A percentile compares a stretch with the other conserved stretches of the same genome.
phyloP scores from a whole-genome alignment of 331 rosid species.

The Prunus yedoensis region DNA sequence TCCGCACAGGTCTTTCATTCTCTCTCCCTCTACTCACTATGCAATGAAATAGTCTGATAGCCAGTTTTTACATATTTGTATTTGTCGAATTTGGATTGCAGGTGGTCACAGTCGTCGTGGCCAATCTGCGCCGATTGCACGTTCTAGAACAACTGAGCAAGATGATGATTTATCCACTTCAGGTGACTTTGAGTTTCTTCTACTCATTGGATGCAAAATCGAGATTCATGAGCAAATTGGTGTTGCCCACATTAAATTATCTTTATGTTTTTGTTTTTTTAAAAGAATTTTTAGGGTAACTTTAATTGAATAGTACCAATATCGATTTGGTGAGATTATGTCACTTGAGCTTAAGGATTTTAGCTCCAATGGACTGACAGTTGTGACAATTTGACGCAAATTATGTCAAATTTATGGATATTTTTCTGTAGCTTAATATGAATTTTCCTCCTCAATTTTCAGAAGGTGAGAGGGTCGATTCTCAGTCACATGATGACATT shows the following conservation, averaged over 20 bases:
- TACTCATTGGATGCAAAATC: not conserved
- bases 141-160: conserved; percentile 49
- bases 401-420: not conserved
- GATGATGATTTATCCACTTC: conserved; percentile 43
- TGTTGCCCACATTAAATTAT: not conserved
- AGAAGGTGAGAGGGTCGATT: conserved; percentile 46
- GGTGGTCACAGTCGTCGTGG: conserved; percentile 40
- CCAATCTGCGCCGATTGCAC: conserved; percentile 32
- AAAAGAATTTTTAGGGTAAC: not conserved
- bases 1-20: conserved; percentile 39
- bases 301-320: not conserved
- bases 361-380: not conserved
- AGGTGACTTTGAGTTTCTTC: conserved; percentile 35
- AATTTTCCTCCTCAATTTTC: conserved; percentile 21
- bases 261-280: not conserved
- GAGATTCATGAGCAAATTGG: not conserved
- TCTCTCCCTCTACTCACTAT: not conserved
- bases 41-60: not conserved
- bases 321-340: not conserved
- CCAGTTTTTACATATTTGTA: conserved; percentile 10
- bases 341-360: not conserved
- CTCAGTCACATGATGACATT: conserved; percentile 29
- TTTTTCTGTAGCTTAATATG: not conserved
- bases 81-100: conserved; percentile 32
- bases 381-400: not conserved